A percentile compares a stretch with the other conserved stretches of the same genome.
phyloP scores from a whole-genome alignment of 768 basidiomycete species.

The Mycena chlorophos region DNA sequence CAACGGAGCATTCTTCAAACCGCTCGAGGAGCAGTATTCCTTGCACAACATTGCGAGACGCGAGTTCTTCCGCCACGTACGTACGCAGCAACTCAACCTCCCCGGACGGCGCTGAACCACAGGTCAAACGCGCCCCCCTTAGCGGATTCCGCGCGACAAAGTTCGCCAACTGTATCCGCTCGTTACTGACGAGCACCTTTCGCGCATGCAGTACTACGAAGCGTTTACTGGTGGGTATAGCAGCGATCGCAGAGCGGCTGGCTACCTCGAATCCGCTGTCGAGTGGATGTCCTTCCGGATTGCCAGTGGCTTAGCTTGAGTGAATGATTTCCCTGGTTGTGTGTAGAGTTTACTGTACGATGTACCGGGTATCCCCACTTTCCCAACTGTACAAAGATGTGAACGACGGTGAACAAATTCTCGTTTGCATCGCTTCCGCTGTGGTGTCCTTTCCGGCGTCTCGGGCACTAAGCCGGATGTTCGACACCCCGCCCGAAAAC shows the following conservation, averaged over 20 bases:
- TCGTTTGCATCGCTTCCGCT: too few relatives aligned
- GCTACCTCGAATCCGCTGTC: not conserved
- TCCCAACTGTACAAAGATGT: too few relatives aligned
- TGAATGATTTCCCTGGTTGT: too few relatives aligned
- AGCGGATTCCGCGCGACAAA: not conserved
- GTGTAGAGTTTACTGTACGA: too few relatives aligned
- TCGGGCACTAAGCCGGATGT: too few relatives aligned
- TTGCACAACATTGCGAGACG: not conserved
- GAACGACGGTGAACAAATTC: too few relatives aligned
- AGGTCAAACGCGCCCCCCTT: not conserved
- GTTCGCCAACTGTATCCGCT: not conserved
- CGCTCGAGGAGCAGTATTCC: not conserved
- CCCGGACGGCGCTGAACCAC: not conserved
- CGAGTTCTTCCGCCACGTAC: not conserved
- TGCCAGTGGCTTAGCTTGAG: not conserved
- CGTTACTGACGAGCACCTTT: not conserved
- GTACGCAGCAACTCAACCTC: not conserved
- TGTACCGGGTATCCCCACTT: too few relatives aligned
- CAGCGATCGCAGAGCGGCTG: not conserved
- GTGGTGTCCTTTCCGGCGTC: too few relatives aligned
- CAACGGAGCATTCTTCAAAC: not conserved
- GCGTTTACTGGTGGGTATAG: not conserved
- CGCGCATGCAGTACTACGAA: not conserved
- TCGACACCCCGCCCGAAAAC: too few relatives aligned
- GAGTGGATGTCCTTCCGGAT: not conserved